These are phyloP conservation scores for Trichoderma sp. DNA, from an alignment of 2,329 filamentous ascomycete species.

Conservation along the genomic window DNA sequence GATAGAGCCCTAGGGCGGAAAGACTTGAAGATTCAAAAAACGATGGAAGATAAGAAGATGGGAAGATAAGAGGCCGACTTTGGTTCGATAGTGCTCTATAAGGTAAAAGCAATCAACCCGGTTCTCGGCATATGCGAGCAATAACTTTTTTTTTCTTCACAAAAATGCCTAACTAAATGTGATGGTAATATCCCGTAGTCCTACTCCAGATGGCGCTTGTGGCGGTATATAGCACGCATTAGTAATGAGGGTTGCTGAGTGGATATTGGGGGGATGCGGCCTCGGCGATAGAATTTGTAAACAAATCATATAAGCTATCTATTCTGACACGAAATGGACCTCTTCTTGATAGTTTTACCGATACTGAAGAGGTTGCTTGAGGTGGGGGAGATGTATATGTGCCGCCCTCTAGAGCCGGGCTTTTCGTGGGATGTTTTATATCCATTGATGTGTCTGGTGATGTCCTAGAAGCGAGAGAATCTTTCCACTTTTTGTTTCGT, in stretches of 20 bases:
- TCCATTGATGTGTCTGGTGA: background rate
- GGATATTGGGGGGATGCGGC: background rate
- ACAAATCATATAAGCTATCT: background rate
- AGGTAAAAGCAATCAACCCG: background rate
- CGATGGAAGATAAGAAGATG: background rate
- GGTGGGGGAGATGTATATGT: background rate
- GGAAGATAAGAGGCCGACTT: background rate
- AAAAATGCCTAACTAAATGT: background rate
- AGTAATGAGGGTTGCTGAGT: conserved; percentile 8
- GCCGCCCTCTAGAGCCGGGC: background rate
- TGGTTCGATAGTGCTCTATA: background rate
- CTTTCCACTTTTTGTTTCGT: background rate
- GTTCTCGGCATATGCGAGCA: conserved; percentile 12
- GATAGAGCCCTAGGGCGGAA: background rate
- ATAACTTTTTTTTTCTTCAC: conserved; percentile 2
- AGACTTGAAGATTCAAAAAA: background rate
- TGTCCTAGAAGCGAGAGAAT: background rate
- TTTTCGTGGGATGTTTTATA: background rate
- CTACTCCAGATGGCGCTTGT: conserved; percentile 12
- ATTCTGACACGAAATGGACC: background rate
- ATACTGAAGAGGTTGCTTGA: background rate
- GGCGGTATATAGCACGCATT: conserved; percentile 1
- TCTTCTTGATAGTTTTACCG: background rate
- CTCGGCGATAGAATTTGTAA: background rate
- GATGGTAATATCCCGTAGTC: background rate